phyloP scores from a whole-genome alignment of 1,284 basidiomycete genomes.

The Ustilago sp. region DNA sequence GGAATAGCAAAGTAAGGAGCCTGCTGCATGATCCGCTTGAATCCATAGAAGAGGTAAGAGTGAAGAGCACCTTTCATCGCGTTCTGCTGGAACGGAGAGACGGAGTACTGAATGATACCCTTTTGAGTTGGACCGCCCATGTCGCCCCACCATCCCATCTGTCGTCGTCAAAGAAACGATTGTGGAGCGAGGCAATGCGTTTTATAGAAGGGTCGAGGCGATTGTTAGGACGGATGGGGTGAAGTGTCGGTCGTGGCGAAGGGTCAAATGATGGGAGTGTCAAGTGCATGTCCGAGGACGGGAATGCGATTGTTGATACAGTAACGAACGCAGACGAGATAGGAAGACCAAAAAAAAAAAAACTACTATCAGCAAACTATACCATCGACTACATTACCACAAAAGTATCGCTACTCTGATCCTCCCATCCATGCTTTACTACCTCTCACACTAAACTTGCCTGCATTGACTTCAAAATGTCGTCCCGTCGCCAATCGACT shows the following conservation, averaged over 20 bases:
- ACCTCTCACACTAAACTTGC: too few relatives aligned
- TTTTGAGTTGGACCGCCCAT: slow-evolving; percentile 67
- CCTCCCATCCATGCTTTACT: not conserved
- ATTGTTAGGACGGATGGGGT: too few relatives aligned
- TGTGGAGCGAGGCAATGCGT: not conserved
- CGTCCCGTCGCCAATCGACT: not conserved
- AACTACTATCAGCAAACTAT: not conserved
- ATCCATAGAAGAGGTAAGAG: slow-evolving; percentile 67
- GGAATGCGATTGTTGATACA: too few relatives aligned
- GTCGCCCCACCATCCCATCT: slow-evolving; percentile 70
- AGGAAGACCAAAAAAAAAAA: not conserved
- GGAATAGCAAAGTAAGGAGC: slow-evolving; percentile 67
- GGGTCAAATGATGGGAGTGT: not conserved
- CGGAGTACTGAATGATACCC: slow-evolving; percentile 64
- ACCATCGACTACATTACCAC: not conserved
- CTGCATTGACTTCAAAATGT: too few relatives aligned
- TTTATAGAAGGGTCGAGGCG: not conserved
- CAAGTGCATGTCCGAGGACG: not conserved
- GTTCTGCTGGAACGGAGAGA: slow-evolving; percentile 68
- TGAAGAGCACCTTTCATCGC: slow-evolving; percentile 65
- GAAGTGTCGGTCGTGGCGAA: not conserved
- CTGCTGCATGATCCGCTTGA: slow-evolving; percentile 66
- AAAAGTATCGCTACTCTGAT: not conserved
- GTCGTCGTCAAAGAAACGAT: slow-evolving; percentile 1
- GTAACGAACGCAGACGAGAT: not conserved